Base-by-base conservation (phyloP, 2,329 filamentous ascomycete genomes). In the Plectosphaerella sp. region DNA sequence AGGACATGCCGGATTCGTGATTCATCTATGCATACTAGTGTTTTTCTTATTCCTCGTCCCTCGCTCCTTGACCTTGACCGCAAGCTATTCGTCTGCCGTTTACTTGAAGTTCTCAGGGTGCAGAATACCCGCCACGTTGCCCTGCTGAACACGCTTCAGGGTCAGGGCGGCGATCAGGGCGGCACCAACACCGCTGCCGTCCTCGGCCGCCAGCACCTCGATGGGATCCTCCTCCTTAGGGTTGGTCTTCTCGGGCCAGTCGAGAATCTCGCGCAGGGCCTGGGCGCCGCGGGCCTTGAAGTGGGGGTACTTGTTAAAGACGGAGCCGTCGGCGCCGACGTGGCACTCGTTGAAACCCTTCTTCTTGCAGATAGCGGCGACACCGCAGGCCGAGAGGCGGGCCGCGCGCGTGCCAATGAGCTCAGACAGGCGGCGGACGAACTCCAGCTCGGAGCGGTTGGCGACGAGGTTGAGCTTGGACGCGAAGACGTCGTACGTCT, bases 301-400 rank as follows among this genome's bases (percentile, higher is more conserved):
- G 74, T 96, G 89, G 12, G 94, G 94, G 74, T 99, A 99, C 71
- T 97, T 97, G 80, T 96, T 97, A 78, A 99, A 99, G 51, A 99
- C 93, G 16, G 90, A 96, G 37, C 94, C 94, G 67, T 99, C 94
- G 49, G 94, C 94, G 62, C 94, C 94, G 42, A 99, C 94, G 70
- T 97, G 94, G 76, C 90, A 96, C 37, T 82, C 80, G 65, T 88
- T 74, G 71, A 92, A 93, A 60, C 83, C 82, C 82, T 97, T 97
- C 86, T 97, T 97, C 75, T 87, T 95, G 81, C 89, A 91, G 65
- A 99, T 97, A 53, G 93, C 94, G 12, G 93, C 91, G 51, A 99
- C 90, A 72, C 94, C 94, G 65, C 94, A 97, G 24, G 93, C 87
- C 15, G 92, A 96, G 50, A 99, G 83, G 56, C 94, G 90, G 46